Evolutionary conservation across 2,329 filamentous ascomycete species (phyloP).

Genomic region (Lithohypha guttulata): DNA sequence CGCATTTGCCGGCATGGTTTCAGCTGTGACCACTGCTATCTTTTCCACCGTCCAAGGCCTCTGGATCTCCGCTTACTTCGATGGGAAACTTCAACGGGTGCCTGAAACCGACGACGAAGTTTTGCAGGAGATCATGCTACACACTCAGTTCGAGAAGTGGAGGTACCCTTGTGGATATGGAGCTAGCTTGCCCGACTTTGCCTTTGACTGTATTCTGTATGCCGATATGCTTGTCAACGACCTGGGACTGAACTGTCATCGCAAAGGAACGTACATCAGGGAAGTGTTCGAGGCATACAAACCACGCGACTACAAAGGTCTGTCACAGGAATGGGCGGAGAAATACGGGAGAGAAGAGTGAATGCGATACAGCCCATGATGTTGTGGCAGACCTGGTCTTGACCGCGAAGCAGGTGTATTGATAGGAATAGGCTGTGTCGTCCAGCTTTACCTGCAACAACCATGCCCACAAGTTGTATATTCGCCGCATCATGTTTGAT

Average conservation of each 20-base stretch:
- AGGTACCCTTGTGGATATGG: conserved; percentile 59
- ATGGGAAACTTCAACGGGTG: conserved; percentile 33
- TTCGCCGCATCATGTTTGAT: too few relatives aligned
- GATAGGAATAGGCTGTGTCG: too few relatives aligned
- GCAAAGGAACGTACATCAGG: conserved; percentile 27
- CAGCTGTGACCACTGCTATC: conserved; percentile 36
- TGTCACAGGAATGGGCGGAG: conserved; percentile 35
- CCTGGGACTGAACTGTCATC: conserved; percentile 44
- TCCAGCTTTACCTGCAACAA: too few relatives aligned
- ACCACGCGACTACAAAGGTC: conserved; percentile 30
- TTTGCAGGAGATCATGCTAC: conserved; percentile 47
- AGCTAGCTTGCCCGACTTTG: conserved; percentile 53
- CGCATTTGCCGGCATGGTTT: conserved; percentile 40
- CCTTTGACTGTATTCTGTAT: conserved; percentile 67
- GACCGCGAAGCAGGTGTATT: too few relatives aligned
- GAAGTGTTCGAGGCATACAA: conserved; percentile 31
- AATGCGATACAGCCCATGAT: too few relatives aligned
- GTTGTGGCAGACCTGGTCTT: too few relatives aligned
- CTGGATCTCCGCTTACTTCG: conserved; percentile 57
- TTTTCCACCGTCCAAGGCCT: conserved; percentile 42
- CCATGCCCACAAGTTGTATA: too few relatives aligned
- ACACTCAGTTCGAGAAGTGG: conserved; percentile 59
- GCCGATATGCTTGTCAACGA: conserved; percentile 58
- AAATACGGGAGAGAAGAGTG: too few relatives aligned
- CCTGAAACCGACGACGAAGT: conserved; percentile 31